Evolutionary conservation across 179 eudicot genomes (phyloP).

Genomic region (Carnegiea gigantea): DNA sequence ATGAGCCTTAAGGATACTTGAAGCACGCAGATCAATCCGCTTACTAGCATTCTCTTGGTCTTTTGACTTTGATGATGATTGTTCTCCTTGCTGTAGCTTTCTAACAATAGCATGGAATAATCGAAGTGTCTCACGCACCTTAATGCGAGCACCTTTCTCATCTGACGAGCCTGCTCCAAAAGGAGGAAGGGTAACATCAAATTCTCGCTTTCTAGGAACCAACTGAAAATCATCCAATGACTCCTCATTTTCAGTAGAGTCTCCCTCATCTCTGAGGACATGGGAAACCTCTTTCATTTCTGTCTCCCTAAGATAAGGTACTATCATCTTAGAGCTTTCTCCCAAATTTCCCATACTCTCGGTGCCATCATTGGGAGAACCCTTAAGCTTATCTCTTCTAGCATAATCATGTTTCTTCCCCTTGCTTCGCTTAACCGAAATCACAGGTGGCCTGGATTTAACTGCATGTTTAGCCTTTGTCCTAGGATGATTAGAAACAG

Average conservation of each 20-base stretch:
- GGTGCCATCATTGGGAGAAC: slow-evolving; percentile 21
- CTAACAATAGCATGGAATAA: slow-evolving; percentile 54
- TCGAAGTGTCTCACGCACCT: slow-evolving; percentile 69
- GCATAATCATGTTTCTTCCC: slow-evolving; percentile 18
- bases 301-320: slow-evolving; percentile 22
- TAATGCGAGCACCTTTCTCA: slow-evolving; percentile 46
- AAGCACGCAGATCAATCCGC: slow-evolving; percentile 59
- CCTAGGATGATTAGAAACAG: slow-evolving; percentile 37
- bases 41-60: slow-evolving; percentile 23
- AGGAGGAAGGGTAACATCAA: slow-evolving; percentile 44
- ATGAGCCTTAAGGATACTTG: slow-evolving; percentile 41
- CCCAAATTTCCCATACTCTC: slow-evolving; percentile 9
- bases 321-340: slow-evolving; percentile 20
- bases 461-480: slow-evolving; percentile 24
- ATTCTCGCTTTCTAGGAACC: slow-evolving; percentile 16
- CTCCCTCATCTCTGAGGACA: slow-evolving; percentile 22
- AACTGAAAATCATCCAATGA: slow-evolving; percentile 22
- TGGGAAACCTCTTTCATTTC: slow-evolving; percentile 15
- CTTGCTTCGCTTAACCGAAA: slow-evolving; percentile 29
- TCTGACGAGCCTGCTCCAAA: slow-evolving; percentile 44
- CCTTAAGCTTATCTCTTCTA: slow-evolving; percentile 26
- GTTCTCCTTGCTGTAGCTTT: slow-evolving; percentile 63
- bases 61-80: slow-evolving; percentile 35
- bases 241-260: slow-evolving; percentile 25
- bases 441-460: slow-evolving; percentile 14